Base-by-base conservation (phyloP, 495 filamentous ascomycete genomes). In the Neurospora sp. region DNA sequence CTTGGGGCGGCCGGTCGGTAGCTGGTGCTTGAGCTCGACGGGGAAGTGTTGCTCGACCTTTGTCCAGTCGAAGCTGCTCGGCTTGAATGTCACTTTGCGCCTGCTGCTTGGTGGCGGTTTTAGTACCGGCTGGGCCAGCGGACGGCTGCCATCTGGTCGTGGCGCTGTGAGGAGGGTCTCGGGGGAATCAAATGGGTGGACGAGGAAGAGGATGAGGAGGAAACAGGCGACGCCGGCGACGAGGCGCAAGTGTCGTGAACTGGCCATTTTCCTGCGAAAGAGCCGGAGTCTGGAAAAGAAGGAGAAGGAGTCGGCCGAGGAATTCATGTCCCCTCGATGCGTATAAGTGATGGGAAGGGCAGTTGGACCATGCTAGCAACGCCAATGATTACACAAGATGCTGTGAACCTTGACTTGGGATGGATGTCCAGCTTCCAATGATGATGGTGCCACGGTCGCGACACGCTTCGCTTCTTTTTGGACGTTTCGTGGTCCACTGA, bases 1-100 rank as follows among this genome's bases (percentile, higher is more conserved):
- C 71, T 86, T 87, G 0, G 89, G 80, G 38, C 80, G 80, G 8
- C 85, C 88, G 22, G 86, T 87, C 7, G 93, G 93, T 22, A 95
- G 83, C 65, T 83, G 84, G 75, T 90, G 88, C 72, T 90, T 78
- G 40, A 87, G 82, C 69, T 82, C 81, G 0, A 92, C 76, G 8
- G 91, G 90, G 79, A 88, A 89, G 71, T 85, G 83, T 72, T 92
- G 89, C 12, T 84, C 81, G 41, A 85, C 82, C 70, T 83, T 84
- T 68, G 81, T 81, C 92, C 91, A 94, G 76, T 90, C 72, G 72
- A 83, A 79, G 69, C 71, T 75, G 71, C 77, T 80, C 6, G 77
- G 70, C 27, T 69, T 41, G 72, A 78, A 81, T 22, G 68, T 68
- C 40, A 76, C 40, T 4, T 73, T 39, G 69, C 53, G 68, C 16